Conservation (phyloP, 768 basidiomycete species). For the Collybiopsis confluens region DNA sequence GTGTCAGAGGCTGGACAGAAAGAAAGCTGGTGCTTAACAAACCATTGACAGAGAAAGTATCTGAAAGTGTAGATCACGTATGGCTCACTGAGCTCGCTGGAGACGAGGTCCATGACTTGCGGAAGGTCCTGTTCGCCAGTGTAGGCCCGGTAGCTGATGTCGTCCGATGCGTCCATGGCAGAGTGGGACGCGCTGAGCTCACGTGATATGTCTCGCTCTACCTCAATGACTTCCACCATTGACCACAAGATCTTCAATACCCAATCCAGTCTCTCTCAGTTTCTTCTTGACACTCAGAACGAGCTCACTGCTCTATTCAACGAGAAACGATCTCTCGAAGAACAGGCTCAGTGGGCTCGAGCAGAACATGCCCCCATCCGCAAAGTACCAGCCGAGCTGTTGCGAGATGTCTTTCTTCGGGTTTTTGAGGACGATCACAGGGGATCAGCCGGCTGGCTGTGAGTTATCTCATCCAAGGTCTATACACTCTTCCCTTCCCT, state of each 20-base stretch:
- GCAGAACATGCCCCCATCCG: conserved; percentile 60
- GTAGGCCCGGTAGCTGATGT: conserved; percentile 69
- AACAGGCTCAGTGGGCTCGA: conserved; percentile 31
- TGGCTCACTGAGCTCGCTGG: conserved; percentile 91
- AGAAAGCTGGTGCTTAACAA: conserved; percentile 5
- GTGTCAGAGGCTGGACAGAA: conserved; percentile 29
- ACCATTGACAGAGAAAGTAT: conserved; percentile 95
- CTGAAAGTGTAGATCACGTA: conserved; percentile 96
- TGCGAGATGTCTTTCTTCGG: conserved; percentile 67
- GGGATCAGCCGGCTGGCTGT: conserved; percentile 68
- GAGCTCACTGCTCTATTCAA: conserved; percentile 51
- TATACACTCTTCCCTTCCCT: too few relatives aligned
- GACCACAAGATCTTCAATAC: conserved; percentile 40
- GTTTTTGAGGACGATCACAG: conserved; percentile 69
- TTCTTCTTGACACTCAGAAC: conserved; percentile 50
- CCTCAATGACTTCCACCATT: background rate
- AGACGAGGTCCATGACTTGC: conserved; percentile 82
- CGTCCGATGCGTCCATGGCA: conserved; percentile 20
- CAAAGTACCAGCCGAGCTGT: conserved; percentile 66
- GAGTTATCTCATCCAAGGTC: too few relatives aligned
- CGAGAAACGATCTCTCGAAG: conserved; percentile 46
- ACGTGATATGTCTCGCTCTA: background rate
- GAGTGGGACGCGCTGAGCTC: background rate
- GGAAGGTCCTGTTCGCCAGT: conserved; percentile 73
- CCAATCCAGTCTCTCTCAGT: conserved; percentile 52